A percentile compares a stretch with the other conserved stretches of the same genome.
Conservation (phyloP, 2,329 filamentous ascomycete species). For the Colletotrichum filicis region DNA sequence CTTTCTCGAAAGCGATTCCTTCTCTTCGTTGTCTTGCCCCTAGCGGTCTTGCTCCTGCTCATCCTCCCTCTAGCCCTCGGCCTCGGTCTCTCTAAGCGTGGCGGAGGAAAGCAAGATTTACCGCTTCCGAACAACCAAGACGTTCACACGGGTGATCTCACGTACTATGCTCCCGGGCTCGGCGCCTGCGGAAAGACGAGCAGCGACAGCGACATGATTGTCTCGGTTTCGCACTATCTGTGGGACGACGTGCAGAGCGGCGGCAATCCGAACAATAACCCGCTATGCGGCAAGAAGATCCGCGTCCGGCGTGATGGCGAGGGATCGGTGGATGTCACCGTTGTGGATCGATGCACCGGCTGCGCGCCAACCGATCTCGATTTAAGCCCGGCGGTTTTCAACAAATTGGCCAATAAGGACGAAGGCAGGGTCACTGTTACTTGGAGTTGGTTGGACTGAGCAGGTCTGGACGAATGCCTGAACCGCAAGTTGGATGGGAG, state of each 20-base stretch:
- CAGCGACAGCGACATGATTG: conserved; percentile 66
- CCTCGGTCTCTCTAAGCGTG: conserved; percentile 21
- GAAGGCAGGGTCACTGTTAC: conserved; percentile 50
- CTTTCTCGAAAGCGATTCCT: conserved; percentile 18
- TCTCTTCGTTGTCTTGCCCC: conserved; percentile 12
- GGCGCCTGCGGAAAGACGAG: conserved; percentile 76
- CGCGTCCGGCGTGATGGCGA: conserved; percentile 61
- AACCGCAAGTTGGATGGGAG: background rate
- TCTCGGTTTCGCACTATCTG: conserved; percentile 73
- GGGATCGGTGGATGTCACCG: conserved; percentile 65
- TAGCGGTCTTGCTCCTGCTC: conserved; percentile 14
- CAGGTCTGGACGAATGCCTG: background rate
- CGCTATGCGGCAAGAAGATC: conserved; percentile 72
- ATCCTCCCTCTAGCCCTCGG: conserved; percentile 23
- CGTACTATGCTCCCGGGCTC: conserved; percentile 73
- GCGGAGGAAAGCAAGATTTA: background rate
- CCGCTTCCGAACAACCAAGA: conserved; percentile 17
- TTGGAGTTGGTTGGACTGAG: conserved; percentile 47
- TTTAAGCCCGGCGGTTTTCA: conserved; percentile 58
- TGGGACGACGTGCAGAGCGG: conserved; percentile 68
- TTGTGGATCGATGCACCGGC: conserved; percentile 74
- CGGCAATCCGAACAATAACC: conserved; percentile 63
- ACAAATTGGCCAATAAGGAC: conserved; percentile 53
- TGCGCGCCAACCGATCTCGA: conserved; percentile 61
- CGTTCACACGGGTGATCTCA: conserved; percentile 45